Base-by-base conservation (phyloP, 1,284 basidiomycete genomes). In the Ceratobasidium papillatum region DNA sequence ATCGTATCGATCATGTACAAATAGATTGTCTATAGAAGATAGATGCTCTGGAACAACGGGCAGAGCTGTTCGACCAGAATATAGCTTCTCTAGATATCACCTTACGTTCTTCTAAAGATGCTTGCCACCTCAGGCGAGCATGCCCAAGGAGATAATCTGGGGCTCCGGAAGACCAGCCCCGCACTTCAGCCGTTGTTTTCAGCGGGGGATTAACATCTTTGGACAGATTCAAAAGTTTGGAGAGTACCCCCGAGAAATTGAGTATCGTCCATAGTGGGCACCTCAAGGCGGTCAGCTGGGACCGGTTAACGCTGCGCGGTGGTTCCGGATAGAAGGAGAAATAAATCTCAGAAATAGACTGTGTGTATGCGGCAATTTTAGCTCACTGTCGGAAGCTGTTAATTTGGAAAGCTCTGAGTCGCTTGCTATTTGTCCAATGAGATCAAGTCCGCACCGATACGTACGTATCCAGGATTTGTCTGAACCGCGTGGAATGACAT, bases 201-300 rank as follows among this genome's bases (percentile, higher is more conserved):
- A 64, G 62, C 62, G 62, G 62, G 62, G 62, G 45, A 43, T 22
- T 43, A 43, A 22, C 58, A 43, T 61, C 30, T 7, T 14, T 19
- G 38, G 58, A n/a, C 14, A 61, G 8, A 19, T 41, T 43, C 58
- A 19, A 61, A 61, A 61, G 22, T 9, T 43, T 61, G 38, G 2
- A 47, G 58, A 61, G 58, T 61, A 43, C n/a, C 14, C 41, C 58
- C 58, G 38, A 38, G 58, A 61, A 61, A 61, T 61, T 25, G 7
- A 41, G 36, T 19, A 43, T 41, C 27, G 58, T 22, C 58, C 38
- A 61, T 61, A 27, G 38, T 5, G 58, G 58, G 58, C 56, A 41
- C 58, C 58, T 61, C 38, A 36, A 61, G 58, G 58, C 38, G 19
- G 58, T 61, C 58, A 61, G 58, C 58, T 61, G 58, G 58, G 58